A percentile compares a stretch with the other conserved stretches of the same genome.
These are phyloP conservation scores for Clitoria ternatea DNA, from an alignment of 306 rosid genomes.

Conservation along the genomic window DNA sequence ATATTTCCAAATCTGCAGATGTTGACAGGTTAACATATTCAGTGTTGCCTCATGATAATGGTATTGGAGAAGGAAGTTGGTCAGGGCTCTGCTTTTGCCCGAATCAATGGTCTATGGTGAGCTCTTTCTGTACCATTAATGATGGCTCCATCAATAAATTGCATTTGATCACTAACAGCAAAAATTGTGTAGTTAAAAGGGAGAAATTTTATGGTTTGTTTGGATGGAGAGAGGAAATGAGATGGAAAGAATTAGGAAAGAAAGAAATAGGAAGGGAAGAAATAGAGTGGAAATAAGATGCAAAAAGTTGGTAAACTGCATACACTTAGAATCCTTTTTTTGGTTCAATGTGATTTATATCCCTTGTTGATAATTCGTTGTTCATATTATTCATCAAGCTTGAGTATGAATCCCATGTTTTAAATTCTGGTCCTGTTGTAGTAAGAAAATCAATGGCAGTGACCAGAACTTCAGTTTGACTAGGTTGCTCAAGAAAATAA, in stretches of 20 bases:
- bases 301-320: background rate
- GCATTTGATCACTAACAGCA: background rate
- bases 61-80: constrained; percentile 90
- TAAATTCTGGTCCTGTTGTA: background rate
- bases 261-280: too few species aligned
- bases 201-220: too few species aligned
- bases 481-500: background rate
- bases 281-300: too few species aligned
- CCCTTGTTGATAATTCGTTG: background rate
- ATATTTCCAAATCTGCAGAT: constrained; percentile 46
- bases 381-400: background rate
- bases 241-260: too few species aligned
- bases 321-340: background rate
- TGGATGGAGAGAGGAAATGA: too few species aligned
- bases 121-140: constrained; percentile 22
- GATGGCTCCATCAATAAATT: background rate
- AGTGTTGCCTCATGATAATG: constrained; percentile 64
- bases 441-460: background rate
- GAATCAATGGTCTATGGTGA: constrained; percentile 64
- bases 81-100: constrained; percentile 91
- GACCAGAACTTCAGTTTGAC: background rate
- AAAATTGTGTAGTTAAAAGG: background rate
- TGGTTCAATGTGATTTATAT: background rate
- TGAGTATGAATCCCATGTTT: background rate
- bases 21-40: constrained; percentile 70